phyloP scores from a whole-genome alignment of 176 grass and related monocot genomes.

The Dactylis glomerata region DNA sequence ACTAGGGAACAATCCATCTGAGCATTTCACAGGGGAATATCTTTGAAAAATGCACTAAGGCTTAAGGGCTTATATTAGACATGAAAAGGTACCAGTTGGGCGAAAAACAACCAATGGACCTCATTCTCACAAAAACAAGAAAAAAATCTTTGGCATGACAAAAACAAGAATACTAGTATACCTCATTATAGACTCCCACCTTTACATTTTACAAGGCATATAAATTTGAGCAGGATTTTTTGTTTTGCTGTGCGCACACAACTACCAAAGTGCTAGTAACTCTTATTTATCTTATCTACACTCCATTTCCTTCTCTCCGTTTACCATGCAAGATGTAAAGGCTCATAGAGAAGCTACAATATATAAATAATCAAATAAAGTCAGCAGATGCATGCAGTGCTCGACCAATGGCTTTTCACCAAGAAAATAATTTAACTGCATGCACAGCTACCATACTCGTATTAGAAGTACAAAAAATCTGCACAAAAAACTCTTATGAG shows the following conservation, averaged over 20 bases:
- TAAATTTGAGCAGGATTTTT: neutral
- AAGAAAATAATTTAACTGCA: neutral
- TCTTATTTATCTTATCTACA: neutral
- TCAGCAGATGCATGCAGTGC: neutral
- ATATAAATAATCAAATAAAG: neutral
- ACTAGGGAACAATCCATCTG: slow-evolving; percentile 1
- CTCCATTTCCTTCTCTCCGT: neutral
- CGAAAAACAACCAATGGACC: neutral
- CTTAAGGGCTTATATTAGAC: neutral
- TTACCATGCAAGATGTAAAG: neutral
- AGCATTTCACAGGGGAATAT: neutral
- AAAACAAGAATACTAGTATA: neutral
- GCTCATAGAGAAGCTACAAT: neutral
- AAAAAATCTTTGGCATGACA: no score
- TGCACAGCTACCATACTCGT: neutral
- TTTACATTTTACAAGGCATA: neutral
- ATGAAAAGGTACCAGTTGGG: neutral
- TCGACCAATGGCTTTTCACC: neutral
- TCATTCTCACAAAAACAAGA: neutral
- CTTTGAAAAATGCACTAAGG: neutral
- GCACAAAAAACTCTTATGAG: neutral
- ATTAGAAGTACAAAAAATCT: neutral
- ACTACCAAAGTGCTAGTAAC: neutral
- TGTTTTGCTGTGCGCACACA: neutral
- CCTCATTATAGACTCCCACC: neutral